Conservation (phyloP, 2,329 filamentous ascomycete species). For the Orbilia brochopaga region DNA sequence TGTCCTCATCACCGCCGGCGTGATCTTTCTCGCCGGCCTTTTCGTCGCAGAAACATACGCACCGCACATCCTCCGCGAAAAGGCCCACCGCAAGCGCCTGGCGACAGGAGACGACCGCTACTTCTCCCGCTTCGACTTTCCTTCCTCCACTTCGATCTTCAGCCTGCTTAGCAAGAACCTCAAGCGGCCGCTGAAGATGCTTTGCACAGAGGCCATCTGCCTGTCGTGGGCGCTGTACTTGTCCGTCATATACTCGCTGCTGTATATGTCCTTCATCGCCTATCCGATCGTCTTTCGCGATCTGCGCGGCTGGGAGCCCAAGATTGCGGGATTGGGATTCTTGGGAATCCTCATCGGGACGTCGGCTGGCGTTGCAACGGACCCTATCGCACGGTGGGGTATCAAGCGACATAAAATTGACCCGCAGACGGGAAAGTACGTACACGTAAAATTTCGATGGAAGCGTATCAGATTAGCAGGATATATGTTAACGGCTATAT, state of each 20-base stretch:
- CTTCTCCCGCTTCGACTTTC: slow-evolving; percentile 77
- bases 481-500: slow-evolving; percentile 56
- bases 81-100: slow-evolving; percentile 69
- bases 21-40: slow-evolving; percentile 66
- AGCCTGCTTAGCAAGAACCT: slow-evolving; percentile 76
- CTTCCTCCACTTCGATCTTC: slow-evolving; percentile 65
- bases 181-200: slow-evolving; percentile 76
- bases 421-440: slow-evolving; percentile 70
- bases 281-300: slow-evolving; percentile 60
- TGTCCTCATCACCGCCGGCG: slow-evolving; percentile 72
- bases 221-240: slow-evolving; percentile 76
- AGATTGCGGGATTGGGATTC: slow-evolving; percentile 78
- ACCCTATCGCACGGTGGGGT: slow-evolving; percentile 74
- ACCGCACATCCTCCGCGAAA: slow-evolving; percentile 71
- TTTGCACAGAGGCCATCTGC: slow-evolving; percentile 78
- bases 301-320: slow-evolving; percentile 76
- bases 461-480: too few relatives aligned
- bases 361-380: slow-evolving; percentile 63
- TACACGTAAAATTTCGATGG: too few relatives aligned
- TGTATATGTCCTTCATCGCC: slow-evolving; percentile 90
- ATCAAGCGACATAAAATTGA: slow-evolving; percentile 79
- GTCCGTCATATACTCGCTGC: slow-evolving; percentile 79
- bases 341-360: slow-evolving; percentile 70
- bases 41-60: slow-evolving; percentile 77
- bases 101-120: slow-evolving; percentile 73